Evolutionary conservation across 2,329 filamentous ascomycete genomes (phyloP), one percentile per base, ranked within the genome.

Genomic region (Aspergillus chevalieri): DNA sequence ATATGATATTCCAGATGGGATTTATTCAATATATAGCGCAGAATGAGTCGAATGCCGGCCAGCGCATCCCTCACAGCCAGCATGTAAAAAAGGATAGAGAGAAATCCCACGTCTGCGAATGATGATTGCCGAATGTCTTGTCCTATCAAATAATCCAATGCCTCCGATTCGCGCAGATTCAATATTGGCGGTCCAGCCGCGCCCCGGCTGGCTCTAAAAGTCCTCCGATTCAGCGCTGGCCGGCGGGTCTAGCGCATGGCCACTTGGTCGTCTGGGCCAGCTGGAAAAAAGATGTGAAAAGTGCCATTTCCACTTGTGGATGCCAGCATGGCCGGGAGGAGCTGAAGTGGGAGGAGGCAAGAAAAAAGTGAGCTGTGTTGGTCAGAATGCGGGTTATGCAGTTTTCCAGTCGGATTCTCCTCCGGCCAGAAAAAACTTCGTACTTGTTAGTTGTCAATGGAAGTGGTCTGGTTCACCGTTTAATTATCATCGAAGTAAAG

Each of bases 171-270:
- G 34, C 8, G 15, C 15, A 36, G 26, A 30, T 12, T 30, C 10
- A 30, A 41, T 19, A 41, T 9, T 15, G 17, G 15, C 38, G 34
- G 34, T 38, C 34, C 34, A 38, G 34, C 34, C 34, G n/a, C n/a
- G 15, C 15, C 10, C 38, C 38, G 19, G 22, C 38, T 41, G 38
- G 38, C 38, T 19, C 15, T 21, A 17, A 21, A 41, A 19, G 10
- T 19, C 17, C 19, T 14, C 17, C 38, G 38, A 7, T 21, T 41
- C 38, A 44, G 42, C 50, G 56, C 52, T 60, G 57, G 57, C 57
- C 52, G 44, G 56, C 57, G 55, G 52, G 55, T 56, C 59, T 53
- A 44, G 57, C 59, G 58, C 58, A 60, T 52, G 57, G 55, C 57
- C 58, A 60, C 56, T 57, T 58, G 57, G 54, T 56, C 56, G 45